A percentile compares a stretch with the other conserved stretches of the same genome.
phyloP scores from a whole-genome alignment of 2,329 filamentous ascomycete genomes.

The Colletotrichum lupini region DNA sequence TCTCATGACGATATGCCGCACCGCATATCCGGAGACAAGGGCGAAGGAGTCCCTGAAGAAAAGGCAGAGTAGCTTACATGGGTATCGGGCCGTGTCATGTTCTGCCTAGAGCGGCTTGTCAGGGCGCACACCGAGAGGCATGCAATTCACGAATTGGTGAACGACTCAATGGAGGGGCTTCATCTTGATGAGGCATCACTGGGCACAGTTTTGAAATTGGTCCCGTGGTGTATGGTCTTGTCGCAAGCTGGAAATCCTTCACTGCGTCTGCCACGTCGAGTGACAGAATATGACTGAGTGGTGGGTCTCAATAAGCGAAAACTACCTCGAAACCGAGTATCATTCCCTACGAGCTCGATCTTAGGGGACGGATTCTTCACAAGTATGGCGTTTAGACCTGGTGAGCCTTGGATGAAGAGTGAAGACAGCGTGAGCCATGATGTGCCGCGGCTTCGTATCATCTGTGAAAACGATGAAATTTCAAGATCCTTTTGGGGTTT shows the following conservation, averaged over 20 bases:
- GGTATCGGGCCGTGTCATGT: neutral
- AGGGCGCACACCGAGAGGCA: conserved; percentile 3
- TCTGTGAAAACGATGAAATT: neutral
- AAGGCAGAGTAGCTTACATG: neutral
- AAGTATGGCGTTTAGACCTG: neutral
- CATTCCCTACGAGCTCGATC: neutral
- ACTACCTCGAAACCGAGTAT: neutral
- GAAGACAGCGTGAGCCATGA: neutral
- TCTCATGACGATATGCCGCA: conserved; percentile 21
- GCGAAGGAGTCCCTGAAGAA: too few relatives aligned
- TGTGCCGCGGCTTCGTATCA: neutral
- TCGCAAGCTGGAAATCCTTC: neutral
- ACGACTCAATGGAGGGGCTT: neutral
- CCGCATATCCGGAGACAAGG: conserved; percentile 6
- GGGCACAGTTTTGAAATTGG: conserved; percentile 4
- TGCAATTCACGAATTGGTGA: neutral
- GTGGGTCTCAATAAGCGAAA: conserved; percentile 1
- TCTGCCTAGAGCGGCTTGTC: conserved; percentile 1
- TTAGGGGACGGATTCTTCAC: neutral
- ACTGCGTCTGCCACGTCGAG: conserved; percentile 13
- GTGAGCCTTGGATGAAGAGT: neutral
- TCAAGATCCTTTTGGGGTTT: too few relatives aligned
- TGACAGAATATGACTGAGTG: neutral
- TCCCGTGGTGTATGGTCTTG: conserved; percentile 14
- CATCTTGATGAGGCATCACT: neutral